Evolutionary conservation across 345 rosid genomes (phyloP), one percentile per base, ranked within the genome.

Genomic region (Acer negundo): DNA sequence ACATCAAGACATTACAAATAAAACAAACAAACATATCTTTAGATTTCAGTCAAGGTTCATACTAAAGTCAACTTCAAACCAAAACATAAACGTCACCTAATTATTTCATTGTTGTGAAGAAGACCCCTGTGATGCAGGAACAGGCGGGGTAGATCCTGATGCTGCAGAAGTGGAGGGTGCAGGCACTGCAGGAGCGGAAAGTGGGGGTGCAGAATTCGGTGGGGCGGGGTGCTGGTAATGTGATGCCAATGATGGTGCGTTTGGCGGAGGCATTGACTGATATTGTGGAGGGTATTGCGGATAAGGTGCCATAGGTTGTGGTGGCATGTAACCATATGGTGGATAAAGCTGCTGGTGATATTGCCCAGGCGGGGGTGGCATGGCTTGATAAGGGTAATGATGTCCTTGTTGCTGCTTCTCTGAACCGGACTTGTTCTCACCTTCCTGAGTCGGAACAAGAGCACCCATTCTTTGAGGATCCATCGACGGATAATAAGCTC

Each of bases 381-480:
- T 72, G 7, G 82, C 82, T 26, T 85, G 92, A 78, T 85, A 92
- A 66, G 85, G 64, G 82, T 86, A 89, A 67, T 80, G 90, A 67
- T 89, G 97, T 9, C 86, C 87, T 49, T 80, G 84, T 51, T 65
- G 89, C 65, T 67, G 90, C 82, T 85, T 81, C 72, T 86, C 89
- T 8, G 80, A 22, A 62, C 85, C 85, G 13, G 90, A 76, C 73
- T 80, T 88, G 77, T 82, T 88, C 77, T 95, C 94, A 1, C 83
- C 93, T 63, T 95, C 99, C 68, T 93, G 93, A 70, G 89, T 80
- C 28, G 90, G 90, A 77, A 92, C 78, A 79, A 92, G 69, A 2
- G 98, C 98, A 67, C 98, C 99, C 99, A 95, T 95, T 79, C 99
- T 83, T 70, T 95, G 99, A 69, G 99, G 99, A 82, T 95, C 98